Conservation (phyloP, 139 green algal genomes). For the Auxenochlorella pyrenoidosa region DNA sequence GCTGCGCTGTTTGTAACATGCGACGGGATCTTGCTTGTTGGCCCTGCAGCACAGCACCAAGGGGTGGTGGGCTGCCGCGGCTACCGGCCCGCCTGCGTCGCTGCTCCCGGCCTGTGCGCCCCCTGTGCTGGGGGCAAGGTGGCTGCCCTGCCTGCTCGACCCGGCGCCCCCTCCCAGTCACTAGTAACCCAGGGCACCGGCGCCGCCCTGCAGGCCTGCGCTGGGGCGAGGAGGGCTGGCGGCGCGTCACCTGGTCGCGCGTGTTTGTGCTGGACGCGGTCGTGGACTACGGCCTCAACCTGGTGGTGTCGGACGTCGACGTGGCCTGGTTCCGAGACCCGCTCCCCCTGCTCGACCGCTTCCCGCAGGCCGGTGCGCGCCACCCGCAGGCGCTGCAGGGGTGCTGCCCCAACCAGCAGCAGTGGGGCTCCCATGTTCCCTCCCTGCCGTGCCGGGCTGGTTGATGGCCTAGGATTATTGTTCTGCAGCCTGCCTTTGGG, state of each 20-base stretch:
- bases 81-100: too few relatives aligned
- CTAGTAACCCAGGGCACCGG: background rate
- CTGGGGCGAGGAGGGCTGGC: constrained; percentile 39
- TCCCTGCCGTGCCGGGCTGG: background rate
- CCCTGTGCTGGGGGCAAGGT: too few relatives aligned
- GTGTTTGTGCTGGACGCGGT: constrained; percentile 17
- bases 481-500: too few relatives aligned
- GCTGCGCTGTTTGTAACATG: too few relatives aligned
- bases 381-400: background rate
- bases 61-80: too few relatives aligned
- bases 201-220: constrained; percentile 2
- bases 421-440: background rate
- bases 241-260: constrained; percentile 24
- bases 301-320: constrained; percentile 33
- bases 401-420: too few relatives aligned
- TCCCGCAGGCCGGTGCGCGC: background rate
- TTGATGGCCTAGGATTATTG: background rate
- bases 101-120: too few relatives aligned
- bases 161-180: too few relatives aligned
- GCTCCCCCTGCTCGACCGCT: background rate
- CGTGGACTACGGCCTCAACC: constrained; percentile 28
- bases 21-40: too few relatives aligned
- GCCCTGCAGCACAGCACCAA: too few relatives aligned
- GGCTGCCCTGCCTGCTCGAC: too few relatives aligned
- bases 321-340: constrained; percentile 34